Conservation (phyloP, 805 yeast species). For the Metschnikowia vanudenii region DNA sequence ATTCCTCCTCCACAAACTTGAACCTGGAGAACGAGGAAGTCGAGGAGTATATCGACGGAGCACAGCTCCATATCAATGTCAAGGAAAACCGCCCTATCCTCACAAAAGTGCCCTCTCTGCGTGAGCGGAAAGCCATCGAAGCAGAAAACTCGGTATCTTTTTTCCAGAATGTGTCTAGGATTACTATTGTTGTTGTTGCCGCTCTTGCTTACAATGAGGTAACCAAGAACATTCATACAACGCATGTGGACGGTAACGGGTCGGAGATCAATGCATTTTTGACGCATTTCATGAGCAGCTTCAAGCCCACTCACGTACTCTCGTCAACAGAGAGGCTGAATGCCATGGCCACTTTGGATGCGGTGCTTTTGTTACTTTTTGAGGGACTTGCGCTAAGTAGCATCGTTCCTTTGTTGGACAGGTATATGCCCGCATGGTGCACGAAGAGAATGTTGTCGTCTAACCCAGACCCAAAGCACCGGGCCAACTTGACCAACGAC, state of each 20-base stretch:
- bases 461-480: constrained; percentile 35
- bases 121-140: not conserved
- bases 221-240: constrained; percentile 50
- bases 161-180: constrained; percentile 14
- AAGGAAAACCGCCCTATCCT: constrained; percentile 12
- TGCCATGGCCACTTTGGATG: constrained; percentile 14
- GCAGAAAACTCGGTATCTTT: not conserved
- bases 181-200: constrained; percentile 35
- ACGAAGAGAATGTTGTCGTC: constrained; percentile 37
- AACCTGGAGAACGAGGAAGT: constrained; percentile 26
- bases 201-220: constrained; percentile 56
- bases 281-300: constrained; percentile 25
- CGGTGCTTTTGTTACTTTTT: constrained; percentile 32
- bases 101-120: not conserved
- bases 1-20: constrained; percentile 39
- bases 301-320: constrained; percentile 20
- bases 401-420: constrained; percentile 47
- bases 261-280: constrained; percentile 42
- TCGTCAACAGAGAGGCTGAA: constrained; percentile 3
- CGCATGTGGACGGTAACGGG: constrained; percentile 45
- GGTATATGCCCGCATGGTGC: constrained; percentile 28
- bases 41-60: constrained; percentile 21
- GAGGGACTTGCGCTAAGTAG: constrained; percentile 63
- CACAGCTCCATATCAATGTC: constrained; percentile 18
- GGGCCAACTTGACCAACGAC: constrained; percentile 36